phyloP scores from a whole-genome alignment of 2,329 filamentous ascomycete genomes.

The Zymoseptoria crescenta region DNA sequence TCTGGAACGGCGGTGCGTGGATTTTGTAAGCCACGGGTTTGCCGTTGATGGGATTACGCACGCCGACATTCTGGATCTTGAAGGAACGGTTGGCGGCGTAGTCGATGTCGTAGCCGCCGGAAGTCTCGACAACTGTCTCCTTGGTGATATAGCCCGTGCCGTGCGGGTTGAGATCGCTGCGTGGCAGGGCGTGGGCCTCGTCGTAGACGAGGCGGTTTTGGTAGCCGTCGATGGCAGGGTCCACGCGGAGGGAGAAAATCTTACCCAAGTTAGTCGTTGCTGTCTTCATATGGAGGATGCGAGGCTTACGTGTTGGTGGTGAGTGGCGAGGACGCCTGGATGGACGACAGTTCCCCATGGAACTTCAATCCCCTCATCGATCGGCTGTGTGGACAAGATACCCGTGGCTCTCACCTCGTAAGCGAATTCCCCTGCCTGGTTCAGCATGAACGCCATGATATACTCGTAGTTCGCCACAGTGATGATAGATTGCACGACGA shows the following conservation, averaged over 20 bases:
- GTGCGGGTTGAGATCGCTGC: constrained; percentile 48
- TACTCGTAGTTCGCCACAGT: constrained; percentile 65
- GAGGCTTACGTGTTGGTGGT: constrained; percentile 56
- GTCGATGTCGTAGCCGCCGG: constrained; percentile 44
- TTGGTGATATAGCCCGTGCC: constrained; percentile 43
- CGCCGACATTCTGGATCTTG: constrained; percentile 42
- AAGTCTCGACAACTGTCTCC: constrained; percentile 43
- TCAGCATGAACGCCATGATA: constrained; percentile 64
- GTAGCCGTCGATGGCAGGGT: constrained; percentile 41
- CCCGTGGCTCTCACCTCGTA: constrained; percentile 64
- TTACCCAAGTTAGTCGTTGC: too few species aligned
- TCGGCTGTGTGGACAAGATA: constrained; percentile 59
- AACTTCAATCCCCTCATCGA: constrained; percentile 56
- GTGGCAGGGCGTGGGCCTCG: constrained; percentile 52
- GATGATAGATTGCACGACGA: constrained; percentile 63
- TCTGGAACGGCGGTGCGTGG: constrained; percentile 42
- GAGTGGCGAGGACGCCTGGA: constrained; percentile 58
- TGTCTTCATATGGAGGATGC: too few species aligned
- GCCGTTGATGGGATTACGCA: constrained; percentile 40
- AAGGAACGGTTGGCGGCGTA: constrained; percentile 39
- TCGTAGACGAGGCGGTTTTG: constrained; percentile 43
- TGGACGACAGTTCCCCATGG: constrained; percentile 62
- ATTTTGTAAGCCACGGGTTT: constrained; percentile 46
- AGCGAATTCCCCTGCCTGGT: constrained; percentile 59
- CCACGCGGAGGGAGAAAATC: constrained; percentile 53